phyloP scores from a whole-genome alignment of 1,284 basidiomycete genomes.

The Trametes hirsuta region DNA sequence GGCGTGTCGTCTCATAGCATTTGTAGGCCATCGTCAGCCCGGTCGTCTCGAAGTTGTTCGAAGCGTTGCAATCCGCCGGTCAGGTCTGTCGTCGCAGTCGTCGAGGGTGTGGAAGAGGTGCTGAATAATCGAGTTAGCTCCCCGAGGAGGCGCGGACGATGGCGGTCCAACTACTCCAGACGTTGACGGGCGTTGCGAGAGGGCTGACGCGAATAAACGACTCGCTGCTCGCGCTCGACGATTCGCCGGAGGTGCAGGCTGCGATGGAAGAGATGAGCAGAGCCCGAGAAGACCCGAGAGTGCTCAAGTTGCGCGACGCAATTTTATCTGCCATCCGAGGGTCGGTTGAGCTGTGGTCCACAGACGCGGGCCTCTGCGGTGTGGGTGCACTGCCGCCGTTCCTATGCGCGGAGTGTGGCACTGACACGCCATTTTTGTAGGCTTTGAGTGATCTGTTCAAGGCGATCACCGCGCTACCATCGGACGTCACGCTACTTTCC shows the following conservation, averaged over 20 bases:
- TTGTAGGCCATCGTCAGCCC: conserved; percentile 76
- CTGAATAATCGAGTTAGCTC: conserved; percentile 45
- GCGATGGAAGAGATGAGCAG: conserved; percentile 56
- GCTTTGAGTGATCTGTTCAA: conserved; percentile 81
- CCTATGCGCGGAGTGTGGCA: background rate
- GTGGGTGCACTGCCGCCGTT: conserved; percentile 47
- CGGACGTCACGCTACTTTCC: conserved; percentile 77
- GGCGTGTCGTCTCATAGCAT: background rate
- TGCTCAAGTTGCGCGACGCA: conserved; percentile 63
- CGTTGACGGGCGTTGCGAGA: conserved; percentile 80
- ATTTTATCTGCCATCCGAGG: conserved; percentile 63
- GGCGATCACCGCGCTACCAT: conserved; percentile 74
- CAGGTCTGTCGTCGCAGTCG: conserved; percentile 42
- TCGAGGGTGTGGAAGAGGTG: conserved; percentile 5
- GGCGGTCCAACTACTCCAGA: conserved; percentile 73
- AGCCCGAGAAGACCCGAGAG: conserved; percentile 68
- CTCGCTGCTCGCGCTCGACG: conserved; percentile 65
- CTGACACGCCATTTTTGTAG: conserved; percentile 40
- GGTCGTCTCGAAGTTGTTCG: conserved; percentile 69
- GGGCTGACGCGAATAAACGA: conserved; percentile 82
- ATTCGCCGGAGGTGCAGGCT: conserved; percentile 50
- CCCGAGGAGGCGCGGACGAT: conserved; percentile 67
- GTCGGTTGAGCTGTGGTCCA: conserved; percentile 75
- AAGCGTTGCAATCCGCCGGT: conserved; percentile 57
- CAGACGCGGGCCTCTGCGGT: conserved; percentile 74